Percentiles rank a stretch among this genome's conserved stretches.
Evolutionary conservation across 345 rosid species (phyloP).

Genomic region (Corchorus olitorius): DNA sequence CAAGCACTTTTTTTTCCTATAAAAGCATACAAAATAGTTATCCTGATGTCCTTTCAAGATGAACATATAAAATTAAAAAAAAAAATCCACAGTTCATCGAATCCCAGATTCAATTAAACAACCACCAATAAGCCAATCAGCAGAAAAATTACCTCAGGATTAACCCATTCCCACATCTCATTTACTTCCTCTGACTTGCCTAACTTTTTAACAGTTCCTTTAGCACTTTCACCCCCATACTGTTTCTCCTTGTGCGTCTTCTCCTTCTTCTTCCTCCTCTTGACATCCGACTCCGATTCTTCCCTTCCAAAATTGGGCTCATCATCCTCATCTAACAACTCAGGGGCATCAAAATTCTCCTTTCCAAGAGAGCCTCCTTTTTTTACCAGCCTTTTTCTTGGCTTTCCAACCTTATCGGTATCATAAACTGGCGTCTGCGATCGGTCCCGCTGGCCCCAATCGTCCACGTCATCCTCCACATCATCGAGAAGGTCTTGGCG

Average conservation of each 20-base stretch:
- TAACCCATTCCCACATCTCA: constrained; percentile 93
- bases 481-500: constrained; percentile 50
- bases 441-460: constrained; percentile 54
- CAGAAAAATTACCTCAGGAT: constrained; percentile 68
- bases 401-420: constrained; percentile 64
- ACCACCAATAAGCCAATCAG: constrained; percentile 20
- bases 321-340: constrained; percentile 61
- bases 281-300: constrained; percentile 42
- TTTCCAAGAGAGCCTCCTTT: constrained; percentile 50
- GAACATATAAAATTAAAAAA: not conserved
- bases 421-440: constrained; percentile 70
- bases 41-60: not conserved
- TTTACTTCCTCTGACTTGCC: constrained; percentile 61
- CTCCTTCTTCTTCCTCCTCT: constrained; percentile 68
- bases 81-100: constrained; percentile 5
- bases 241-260: constrained; percentile 51
- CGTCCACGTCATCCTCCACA: constrained; percentile 63
- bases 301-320: constrained; percentile 44
- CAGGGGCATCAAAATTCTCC: constrained; percentile 39
- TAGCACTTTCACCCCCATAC: constrained; percentile 38
- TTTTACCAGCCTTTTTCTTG: constrained; percentile 85
- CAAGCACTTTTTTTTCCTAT: too few relatives aligned
- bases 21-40: not conserved
- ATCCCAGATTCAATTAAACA: not conserved
- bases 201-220: constrained; percentile 39